Base-by-base conservation (phyloP, 1,139 yeast species). In the Candida sojae region DNA sequence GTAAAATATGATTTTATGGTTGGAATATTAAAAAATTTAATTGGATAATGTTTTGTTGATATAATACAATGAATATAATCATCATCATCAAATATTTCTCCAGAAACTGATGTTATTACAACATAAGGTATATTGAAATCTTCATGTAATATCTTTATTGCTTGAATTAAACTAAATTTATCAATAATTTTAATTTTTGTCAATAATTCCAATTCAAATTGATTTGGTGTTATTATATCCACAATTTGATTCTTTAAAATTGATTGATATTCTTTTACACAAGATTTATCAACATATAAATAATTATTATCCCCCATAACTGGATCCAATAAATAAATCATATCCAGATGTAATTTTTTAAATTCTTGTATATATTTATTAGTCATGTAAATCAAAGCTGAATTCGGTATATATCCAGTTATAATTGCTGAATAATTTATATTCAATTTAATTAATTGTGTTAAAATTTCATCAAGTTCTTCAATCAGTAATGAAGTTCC, bases 271-370 rank as follows among this genome's bases (percentile, higher is more conserved):
- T 81, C 79, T 0, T 83, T 81, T 0, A 92, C 75, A 45, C 90
- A 88, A 21, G 81, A 80, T 53, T 83, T 78, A 41, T 83, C 79
- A 9, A 93, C 97, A 60, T 93, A 93, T 28, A 92, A 64, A 50
- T 77, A 78, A 2, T 96, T 96, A 56, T 89, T 85, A 64, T 93
- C 99, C 11, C 99, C 99, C 77, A 93, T 78, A 2, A 93, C 97
- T 0, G 99, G 98, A 62, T 93, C 99, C 53, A 91, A 65, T 10
- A 91, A 71, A 84, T 95, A 87, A 4, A 65, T 37, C 5, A 69
- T 57, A 10, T 59, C 55, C 12, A 55, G 61, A 47, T 47, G 50
- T 29, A 41, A 48, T 34, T 38, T 29, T 45, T 60, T 60, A 30
- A 57, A 49, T 26, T 46, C 42, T 47, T 21, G 48, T 17, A 67